Percentiles rank a stretch among this genome's conserved stretches.
Conservation (phyloP, 192 early-diverging fungal genomes). For the Gaertneriomyces semiglobifer region DNA sequence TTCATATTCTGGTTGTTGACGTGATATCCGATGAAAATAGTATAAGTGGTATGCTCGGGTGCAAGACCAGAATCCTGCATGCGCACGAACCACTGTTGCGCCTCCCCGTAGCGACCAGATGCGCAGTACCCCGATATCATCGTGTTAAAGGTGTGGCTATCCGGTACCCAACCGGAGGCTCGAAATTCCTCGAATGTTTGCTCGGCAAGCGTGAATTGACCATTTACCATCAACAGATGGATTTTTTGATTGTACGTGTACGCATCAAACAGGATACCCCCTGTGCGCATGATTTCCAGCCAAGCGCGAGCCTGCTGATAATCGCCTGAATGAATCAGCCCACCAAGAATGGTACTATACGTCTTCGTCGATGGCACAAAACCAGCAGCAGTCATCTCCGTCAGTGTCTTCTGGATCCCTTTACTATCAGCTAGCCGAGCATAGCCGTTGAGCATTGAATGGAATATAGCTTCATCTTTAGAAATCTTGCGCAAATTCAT, state of each 20-base stretch:
- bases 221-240: background rate
- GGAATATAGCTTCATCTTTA: conserved; percentile 9
- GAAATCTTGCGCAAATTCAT: conserved; percentile 7
- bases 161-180: background rate
- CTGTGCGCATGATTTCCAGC: conserved; percentile 9
- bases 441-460: conserved; percentile 17
- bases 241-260: conserved; percentile 13
- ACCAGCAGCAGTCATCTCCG: conserved; percentile 5
- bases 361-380: conserved; percentile 11
- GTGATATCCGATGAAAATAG: conserved; percentile 14
- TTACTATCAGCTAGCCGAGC: background rate
- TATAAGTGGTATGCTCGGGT: conserved; percentile 6
- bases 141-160: conserved; percentile 8
- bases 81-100: background rate
- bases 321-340: background rate
- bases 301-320: conserved; percentile 7
- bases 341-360: conserved; percentile 16
- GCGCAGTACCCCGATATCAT: conserved; percentile 11
- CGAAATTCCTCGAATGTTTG: background rate
- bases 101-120: background rate
- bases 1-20: background rate
- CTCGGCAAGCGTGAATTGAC: conserved; percentile 7
- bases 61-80: conserved; percentile 4
- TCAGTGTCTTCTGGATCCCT: background rate
- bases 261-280: conserved; percentile 1